Conservation (phyloP, 441 rosid genomes). For the Erodium texanum region DNA sequence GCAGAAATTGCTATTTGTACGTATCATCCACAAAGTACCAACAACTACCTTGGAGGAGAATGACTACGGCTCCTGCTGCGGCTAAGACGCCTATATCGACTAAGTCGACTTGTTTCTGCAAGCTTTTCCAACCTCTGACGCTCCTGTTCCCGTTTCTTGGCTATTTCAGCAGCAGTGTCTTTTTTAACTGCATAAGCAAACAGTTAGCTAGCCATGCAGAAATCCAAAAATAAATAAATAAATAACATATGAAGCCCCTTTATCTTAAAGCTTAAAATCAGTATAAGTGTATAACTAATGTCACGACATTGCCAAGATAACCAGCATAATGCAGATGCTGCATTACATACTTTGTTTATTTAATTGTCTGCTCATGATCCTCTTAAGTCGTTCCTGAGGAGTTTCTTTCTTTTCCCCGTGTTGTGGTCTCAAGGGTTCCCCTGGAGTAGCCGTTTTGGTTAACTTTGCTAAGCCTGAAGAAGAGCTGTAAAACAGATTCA, state of each 20-base stretch:
- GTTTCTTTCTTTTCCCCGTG: constrained; percentile 74
- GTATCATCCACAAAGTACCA: neutral
- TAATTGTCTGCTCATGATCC: constrained; percentile 91
- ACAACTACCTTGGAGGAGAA: constrained; percentile 70
- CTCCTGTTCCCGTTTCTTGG: constrained; percentile 90
- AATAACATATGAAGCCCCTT: neutral
- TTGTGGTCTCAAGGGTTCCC: constrained; percentile 50
- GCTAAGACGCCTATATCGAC: constrained; percentile 30
- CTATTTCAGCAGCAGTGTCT: constrained; percentile 83
- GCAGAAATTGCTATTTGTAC: neutral
- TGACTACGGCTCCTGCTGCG: constrained; percentile 78
- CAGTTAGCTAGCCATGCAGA: neutral
- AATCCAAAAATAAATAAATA: neutral
- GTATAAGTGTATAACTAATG: neutral
- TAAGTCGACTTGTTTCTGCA: constrained; percentile 72
- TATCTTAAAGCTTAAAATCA: neutral
- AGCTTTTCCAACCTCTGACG: constrained; percentile 75
- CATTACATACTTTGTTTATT: constrained; percentile 71
- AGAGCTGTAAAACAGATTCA: constrained; percentile 30
- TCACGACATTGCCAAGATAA: neutral
- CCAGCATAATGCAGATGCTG: constrained; percentile 3
- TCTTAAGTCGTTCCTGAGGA: constrained; percentile 92
- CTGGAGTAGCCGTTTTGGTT: constrained; percentile 47
- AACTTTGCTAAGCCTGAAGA: constrained; percentile 71
- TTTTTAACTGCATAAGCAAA: constrained; percentile 63